phyloP scores from a whole-genome alignment of 1,284 basidiomycete species.

The Leccinum solheimii region DNA sequence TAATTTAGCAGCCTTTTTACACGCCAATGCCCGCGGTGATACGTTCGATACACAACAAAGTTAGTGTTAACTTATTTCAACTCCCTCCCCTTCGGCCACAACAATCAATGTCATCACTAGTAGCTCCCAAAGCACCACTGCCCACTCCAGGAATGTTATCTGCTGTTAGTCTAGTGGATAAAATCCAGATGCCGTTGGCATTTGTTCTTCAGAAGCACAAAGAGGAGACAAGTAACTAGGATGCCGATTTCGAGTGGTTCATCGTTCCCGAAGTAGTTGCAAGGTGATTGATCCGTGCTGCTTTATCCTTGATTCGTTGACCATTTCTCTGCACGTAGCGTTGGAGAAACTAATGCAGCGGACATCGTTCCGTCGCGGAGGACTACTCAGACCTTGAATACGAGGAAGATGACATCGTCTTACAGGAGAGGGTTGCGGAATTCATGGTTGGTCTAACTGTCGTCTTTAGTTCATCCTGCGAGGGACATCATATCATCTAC shows the following conservation, averaged over 20 bases:
- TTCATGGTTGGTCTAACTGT: slow-evolving; percentile 69
- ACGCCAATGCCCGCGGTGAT: too few relatives aligned
- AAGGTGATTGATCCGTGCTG: slow-evolving; percentile 46
- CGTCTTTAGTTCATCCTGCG: background rate
- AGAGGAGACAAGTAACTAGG: slow-evolving; percentile 93
- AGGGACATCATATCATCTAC: slow-evolving; percentile 1
- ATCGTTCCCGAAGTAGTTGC: slow-evolving; percentile 79
- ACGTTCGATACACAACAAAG: slow-evolving; percentile 34
- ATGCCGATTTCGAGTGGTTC: slow-evolving; percentile 95
- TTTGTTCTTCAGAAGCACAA: slow-evolving; percentile 68
- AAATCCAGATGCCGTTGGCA: slow-evolving; percentile 54
- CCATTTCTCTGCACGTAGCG: slow-evolving; percentile 39
- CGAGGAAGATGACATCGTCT: slow-evolving; percentile 70
- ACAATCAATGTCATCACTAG: slow-evolving; percentile 33
- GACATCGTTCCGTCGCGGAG: slow-evolving; percentile 69
- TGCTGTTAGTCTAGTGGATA: slow-evolving; percentile 48
- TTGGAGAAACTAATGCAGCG: slow-evolving; percentile 60
- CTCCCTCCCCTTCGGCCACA: slow-evolving; percentile 34
- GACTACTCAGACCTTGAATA: slow-evolving; percentile 86
- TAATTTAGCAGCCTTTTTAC: too few relatives aligned
- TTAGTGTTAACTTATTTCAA: slow-evolving; percentile 31
- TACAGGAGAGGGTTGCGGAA: slow-evolving; percentile 76
- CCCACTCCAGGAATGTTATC: slow-evolving; percentile 23
- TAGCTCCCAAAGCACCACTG: slow-evolving; percentile 29
- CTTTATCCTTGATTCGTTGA: background rate